Conservation (phyloP, 352 stramenopile genomes). For the Phytopythium mirpurense region DNA sequence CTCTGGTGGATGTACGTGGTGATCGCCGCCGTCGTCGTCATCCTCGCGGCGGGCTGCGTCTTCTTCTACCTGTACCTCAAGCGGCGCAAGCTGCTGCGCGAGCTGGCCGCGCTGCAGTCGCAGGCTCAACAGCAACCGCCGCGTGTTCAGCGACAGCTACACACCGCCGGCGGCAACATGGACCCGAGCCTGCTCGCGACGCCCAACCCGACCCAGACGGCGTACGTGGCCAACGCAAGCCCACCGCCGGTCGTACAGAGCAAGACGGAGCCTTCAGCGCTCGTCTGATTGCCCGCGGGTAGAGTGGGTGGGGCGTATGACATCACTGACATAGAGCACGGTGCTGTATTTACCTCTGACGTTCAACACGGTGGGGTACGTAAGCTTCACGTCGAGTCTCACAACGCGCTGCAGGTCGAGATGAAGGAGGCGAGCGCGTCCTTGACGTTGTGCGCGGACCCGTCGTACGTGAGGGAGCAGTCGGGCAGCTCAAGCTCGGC, state of each 20-base stretch:
- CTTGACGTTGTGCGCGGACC: constrained; percentile 27
- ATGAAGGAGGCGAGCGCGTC: constrained; percentile 17
- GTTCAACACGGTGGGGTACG: too few species aligned
- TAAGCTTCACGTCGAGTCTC: too few species aligned
- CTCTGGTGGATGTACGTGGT: constrained; percentile 88
- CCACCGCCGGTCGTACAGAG: constrained; percentile 12
- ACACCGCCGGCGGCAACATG: constrained; percentile 21
- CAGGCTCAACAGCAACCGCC: constrained; percentile 13
- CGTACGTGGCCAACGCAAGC: constrained; percentile 19
- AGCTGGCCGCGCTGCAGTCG: constrained; percentile 29
- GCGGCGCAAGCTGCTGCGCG: constrained; percentile 37
- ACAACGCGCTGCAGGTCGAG: constrained; percentile 14
- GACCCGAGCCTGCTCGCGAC: constrained; percentile 40
- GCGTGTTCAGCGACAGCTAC: constrained; percentile 29
- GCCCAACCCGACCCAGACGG: constrained; percentile 18
- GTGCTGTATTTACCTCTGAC: neutral
- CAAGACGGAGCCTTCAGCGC: constrained; percentile 6
- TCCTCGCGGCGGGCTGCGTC: constrained; percentile 40
- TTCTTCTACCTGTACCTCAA: constrained; percentile 53
- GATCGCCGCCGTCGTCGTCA: constrained; percentile 45
- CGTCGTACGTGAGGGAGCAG: constrained; percentile 25
- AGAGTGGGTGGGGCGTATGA: neutral
- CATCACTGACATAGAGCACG: neutral
- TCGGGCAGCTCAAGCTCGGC: constrained; percentile 21
- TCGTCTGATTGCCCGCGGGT: too few species aligned